Conservation (phyloP, 345 rosid species). For the Gossypium australe region DNA sequence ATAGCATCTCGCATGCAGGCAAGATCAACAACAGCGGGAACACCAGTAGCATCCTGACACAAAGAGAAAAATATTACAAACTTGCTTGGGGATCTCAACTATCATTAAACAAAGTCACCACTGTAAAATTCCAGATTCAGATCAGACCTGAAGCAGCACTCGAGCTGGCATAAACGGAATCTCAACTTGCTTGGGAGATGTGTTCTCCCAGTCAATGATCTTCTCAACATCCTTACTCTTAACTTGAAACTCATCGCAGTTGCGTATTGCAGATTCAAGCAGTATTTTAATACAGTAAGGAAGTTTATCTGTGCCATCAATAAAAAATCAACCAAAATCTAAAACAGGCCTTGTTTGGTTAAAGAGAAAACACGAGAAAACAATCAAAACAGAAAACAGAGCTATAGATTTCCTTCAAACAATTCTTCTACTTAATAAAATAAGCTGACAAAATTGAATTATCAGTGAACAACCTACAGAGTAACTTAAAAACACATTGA, state of each 20-base stretch:
- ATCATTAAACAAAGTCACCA: neutral
- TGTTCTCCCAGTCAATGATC: constrained; percentile 73
- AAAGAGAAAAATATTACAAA: neutral
- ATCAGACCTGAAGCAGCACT: constrained; percentile 63
- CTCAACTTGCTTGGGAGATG: constrained; percentile 66
- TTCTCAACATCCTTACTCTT: constrained; percentile 77
- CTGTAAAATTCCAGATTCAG: neutral
- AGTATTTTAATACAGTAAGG: constrained; percentile 71
- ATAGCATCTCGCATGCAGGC: constrained; percentile 87
- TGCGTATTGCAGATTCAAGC: constrained; percentile 68
- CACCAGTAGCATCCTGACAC: constrained; percentile 69
- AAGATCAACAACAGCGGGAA: constrained; percentile 83
- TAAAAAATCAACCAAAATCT: constrained; percentile 3
- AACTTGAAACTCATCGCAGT: constrained; percentile 77
- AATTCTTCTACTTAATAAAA: too few species aligned
- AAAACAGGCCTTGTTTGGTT: neutral
- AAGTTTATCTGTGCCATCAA: constrained; percentile 45
- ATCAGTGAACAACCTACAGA: neutral
- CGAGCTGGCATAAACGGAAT: constrained; percentile 85
- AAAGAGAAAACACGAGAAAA: neutral
- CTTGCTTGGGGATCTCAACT: too few species aligned
- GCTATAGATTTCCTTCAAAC: neutral
- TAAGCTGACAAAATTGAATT: neutral
- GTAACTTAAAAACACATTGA: neutral
- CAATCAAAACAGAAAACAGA: neutral